Evolutionary conservation across 306 rosid species (phyloP), one percentile per base, ranked within the genome.

Genomic region (Glycine soja): DNA sequence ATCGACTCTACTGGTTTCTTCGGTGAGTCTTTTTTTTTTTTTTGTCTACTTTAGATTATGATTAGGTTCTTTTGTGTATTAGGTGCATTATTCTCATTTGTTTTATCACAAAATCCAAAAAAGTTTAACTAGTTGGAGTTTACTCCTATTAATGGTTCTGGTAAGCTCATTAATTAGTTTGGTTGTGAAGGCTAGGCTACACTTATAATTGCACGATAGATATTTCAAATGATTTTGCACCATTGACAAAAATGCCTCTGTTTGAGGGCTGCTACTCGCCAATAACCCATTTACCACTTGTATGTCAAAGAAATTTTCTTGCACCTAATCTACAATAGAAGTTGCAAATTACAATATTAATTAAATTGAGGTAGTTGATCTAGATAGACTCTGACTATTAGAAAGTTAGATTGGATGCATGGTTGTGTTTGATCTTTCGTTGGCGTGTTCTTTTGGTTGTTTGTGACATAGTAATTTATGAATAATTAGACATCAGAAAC

Each of bases 31-130:
- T 50, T 19, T 32, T 13, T 30, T 32, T 50, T 51, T 13, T 30
- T 32, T 50, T 51, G 14, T 71, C 47, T 51, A 71, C 54, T 71
- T 30, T 24, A 71, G 3, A 72, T n/a, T 54, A n/a, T 34, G 77
- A 53, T 53, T 52, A 52, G 15, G 24, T 24, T 36, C 32, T 52
- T 34, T 72, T 4, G 7, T 4, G 7, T n/a, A 4, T 18, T 34
- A 72, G 34, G 14, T 52, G 50, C 48, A 72, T 4, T 8, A 10
- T 36, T 52, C 64, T 72, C n/a, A 52, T 8, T 14, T 72, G 34
- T 67, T 10, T 67, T 15, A 43, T 65, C 24, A 65, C 11, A 40
- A 65, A 65, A 40, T 65, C 71, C 71, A 38, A 40, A 6, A 7
- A 36, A 64, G 70, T 6, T 6, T 16, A 67, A 16, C 36, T 43